These are phyloP conservation scores for Poa annua DNA, from an alignment of 176 grass and related monocot genomes.

Conservation along the genomic window DNA sequence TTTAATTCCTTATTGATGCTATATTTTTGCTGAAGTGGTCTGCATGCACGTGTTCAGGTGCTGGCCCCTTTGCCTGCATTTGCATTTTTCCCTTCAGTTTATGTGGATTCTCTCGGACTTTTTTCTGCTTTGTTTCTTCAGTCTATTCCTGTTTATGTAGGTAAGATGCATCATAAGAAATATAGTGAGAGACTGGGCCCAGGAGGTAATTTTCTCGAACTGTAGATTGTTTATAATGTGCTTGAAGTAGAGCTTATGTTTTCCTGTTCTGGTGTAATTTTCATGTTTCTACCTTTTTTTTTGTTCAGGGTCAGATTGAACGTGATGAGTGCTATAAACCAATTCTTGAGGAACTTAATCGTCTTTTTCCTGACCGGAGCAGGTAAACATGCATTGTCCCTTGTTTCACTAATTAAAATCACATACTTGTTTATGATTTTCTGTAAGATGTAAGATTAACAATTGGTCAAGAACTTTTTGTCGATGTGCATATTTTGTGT, in stretches of 20 bases:
- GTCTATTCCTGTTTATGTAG: slow-evolving; percentile 54
- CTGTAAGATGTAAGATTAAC: background rate
- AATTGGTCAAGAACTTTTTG: slow-evolving; percentile 3
- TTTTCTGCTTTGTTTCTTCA: slow-evolving; percentile 26
- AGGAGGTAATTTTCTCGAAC: slow-evolving; percentile 66
- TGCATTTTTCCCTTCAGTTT: slow-evolving; percentile 27
- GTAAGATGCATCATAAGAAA: slow-evolving; percentile 98
- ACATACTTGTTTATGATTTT: background rate
- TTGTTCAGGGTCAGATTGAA: slow-evolving; percentile 86
- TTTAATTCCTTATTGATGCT: background rate
- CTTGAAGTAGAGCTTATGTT: slow-evolving; percentile 18
- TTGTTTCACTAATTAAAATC: slow-evolving; percentile 26
- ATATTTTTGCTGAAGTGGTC: slow-evolving; percentile 10
- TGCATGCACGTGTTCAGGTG: background rate
- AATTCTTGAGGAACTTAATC: slow-evolving; percentile 88
- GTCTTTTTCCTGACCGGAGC: slow-evolving; percentile 72
- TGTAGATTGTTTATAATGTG: slow-evolving; percentile 23
- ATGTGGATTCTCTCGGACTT: background rate
- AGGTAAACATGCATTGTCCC: slow-evolving; percentile 48
- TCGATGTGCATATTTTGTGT: background rate
- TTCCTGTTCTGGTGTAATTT: slow-evolving; percentile 15
- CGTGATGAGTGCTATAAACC: slow-evolving; percentile 95
- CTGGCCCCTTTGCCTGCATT: slow-evolving; percentile 17
- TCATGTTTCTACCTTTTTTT: slow-evolving; percentile 30
- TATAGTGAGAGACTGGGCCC: slow-evolving; percentile 93